phyloP scores from a whole-genome alignment of 106 monocot genomes.

The Xerophyta viscosa region DNA sequence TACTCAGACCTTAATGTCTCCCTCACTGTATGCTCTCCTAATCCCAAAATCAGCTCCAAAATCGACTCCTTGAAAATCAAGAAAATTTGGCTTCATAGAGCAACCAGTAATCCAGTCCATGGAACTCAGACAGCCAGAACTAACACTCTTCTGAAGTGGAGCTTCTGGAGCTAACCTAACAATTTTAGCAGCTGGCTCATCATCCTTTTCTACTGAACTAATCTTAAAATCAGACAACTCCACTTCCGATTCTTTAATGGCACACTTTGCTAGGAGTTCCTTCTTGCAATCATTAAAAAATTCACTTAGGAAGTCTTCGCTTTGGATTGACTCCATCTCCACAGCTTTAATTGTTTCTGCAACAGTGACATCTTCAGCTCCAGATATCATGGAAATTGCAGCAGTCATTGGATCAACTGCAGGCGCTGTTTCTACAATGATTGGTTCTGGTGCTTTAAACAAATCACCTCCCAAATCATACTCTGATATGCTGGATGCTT shows the following conservation, averaged over 20 bases:
- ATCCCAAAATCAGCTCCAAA: constrained; percentile 47
- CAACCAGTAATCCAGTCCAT: constrained; percentile 35
- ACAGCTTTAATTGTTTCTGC: constrained; percentile 37
- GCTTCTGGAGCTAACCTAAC: constrained; percentile 15
- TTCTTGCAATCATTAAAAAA: constrained; percentile 74
- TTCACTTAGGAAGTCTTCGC: constrained; percentile 51
- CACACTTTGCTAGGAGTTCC: constrained; percentile 46
- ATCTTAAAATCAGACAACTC: constrained; percentile 40
- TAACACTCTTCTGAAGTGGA: constrained; percentile 54
- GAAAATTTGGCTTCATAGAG: constrained; percentile 31
- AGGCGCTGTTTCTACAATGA: constrained; percentile 41
- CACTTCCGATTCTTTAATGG: constrained; percentile 28
- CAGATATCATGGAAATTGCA: constrained; percentile 56
- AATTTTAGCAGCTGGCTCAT: constrained; percentile 12
- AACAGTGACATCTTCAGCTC: constrained; percentile 20
- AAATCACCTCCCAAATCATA: constrained; percentile 68
- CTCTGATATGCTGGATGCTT: constrained; percentile 28
- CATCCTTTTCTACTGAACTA: constrained; percentile 23
- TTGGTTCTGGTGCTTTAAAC: constrained; percentile 71
- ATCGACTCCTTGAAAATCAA: constrained; percentile 50
- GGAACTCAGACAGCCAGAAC: constrained; percentile 48
- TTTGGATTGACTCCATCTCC: constrained; percentile 45
- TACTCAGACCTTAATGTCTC: constrained; percentile 32
- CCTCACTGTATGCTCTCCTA: constrained; percentile 66
- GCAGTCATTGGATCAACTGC: constrained; percentile 45